Conservation (phyloP, 148 eudicot species). For the Pharnaceum exiguum region DNA sequence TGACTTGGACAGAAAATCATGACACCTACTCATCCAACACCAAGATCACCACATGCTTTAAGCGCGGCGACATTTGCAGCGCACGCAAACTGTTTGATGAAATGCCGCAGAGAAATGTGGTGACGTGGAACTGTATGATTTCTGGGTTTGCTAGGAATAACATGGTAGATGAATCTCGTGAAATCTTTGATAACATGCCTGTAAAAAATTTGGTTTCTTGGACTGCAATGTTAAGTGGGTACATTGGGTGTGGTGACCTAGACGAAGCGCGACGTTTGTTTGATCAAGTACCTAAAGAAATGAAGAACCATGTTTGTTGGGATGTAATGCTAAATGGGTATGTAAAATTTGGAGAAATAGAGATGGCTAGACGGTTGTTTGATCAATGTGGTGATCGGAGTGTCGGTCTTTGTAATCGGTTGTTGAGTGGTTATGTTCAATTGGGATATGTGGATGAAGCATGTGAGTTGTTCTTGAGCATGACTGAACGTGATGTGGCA, state of each 20-base stretch:
- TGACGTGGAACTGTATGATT: constrained; percentile 71
- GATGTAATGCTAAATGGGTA: constrained; percentile 62
- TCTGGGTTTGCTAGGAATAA: constrained; percentile 55
- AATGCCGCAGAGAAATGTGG: constrained; percentile 61
- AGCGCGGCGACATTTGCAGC: constrained; percentile 30
- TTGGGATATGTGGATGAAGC: constrained; percentile 40
- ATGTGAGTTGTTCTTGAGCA: constrained; percentile 31
- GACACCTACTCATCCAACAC: constrained; percentile 33
- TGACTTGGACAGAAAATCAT: constrained; percentile 1
- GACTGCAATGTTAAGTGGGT: constrained; percentile 67
- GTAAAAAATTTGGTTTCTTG: constrained; percentile 48
- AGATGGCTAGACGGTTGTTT: constrained; percentile 45
- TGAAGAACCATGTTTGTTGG: constrained; percentile 57
- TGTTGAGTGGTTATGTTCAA: constrained; percentile 58
- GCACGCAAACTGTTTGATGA: constrained; percentile 58
- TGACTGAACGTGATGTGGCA: constrained; percentile 41
- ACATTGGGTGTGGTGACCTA: constrained; percentile 39
- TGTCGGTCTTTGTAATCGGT: constrained; percentile 42
- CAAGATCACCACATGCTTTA: constrained; percentile 34
- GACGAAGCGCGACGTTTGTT: constrained; percentile 46
- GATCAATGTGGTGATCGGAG: constrained; percentile 24
- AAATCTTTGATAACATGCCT: constrained; percentile 52
- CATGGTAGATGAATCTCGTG: constrained; percentile 43
- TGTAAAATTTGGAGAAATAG: constrained; percentile 30
- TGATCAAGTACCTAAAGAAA: constrained; percentile 26